A percentile compares a stretch with the other conserved stretches of the same genome.
phyloP scores from a whole-genome alignment of 495 filamentous ascomycete genomes.

The Cenococcum geophilum region DNA sequence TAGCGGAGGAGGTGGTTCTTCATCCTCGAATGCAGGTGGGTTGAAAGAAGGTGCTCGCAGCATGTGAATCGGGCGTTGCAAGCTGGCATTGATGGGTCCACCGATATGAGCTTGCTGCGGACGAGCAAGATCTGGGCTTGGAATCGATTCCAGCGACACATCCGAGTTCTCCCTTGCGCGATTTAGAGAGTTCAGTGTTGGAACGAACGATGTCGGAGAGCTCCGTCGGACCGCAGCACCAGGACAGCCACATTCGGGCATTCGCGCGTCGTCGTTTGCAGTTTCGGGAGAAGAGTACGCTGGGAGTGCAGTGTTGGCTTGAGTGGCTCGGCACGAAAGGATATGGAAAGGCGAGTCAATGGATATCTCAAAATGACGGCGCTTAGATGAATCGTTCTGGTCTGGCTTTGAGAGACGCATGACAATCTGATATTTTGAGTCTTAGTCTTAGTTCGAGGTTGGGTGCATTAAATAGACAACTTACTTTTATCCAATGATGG shows the following conservation, averaged over 20 bases:
- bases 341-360: conserved; percentile 97
- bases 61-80: conserved; percentile 75
- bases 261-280: conserved; percentile 41
- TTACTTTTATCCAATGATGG: conserved; percentile 98
- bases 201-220: conserved; percentile 42
- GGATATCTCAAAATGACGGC: conserved; percentile 96
- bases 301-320: conserved; percentile 83
- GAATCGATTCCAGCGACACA: conserved; percentile 24
- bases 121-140: conserved; percentile 38
- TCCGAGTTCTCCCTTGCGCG: conserved; percentile 17
- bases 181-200: conserved; percentile 38
- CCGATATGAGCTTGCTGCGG: conserved; percentile 38
- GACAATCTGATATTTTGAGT: conserved; percentile 62
- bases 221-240: conserved; percentile 50
- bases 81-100: conserved; percentile 27
- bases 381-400: conserved; percentile 68
- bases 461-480: conserved; percentile 13
- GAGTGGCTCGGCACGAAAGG: conserved; percentile 86
- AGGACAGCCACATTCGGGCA: conserved; percentile 70
- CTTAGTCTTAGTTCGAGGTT: conserved; percentile 28
- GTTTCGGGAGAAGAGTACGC: conserved; percentile 66
- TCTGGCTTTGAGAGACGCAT: conserved; percentile 91
- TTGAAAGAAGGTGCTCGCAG: conserved; percentile 83
- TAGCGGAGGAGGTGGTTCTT: conserved; percentile 76
- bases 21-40: conserved; percentile 84